These are phyloP conservation scores for Fusarium pseudonygamai DNA, from an alignment of 2,329 filamentous ascomycete species.

Conservation along the genomic window DNA sequence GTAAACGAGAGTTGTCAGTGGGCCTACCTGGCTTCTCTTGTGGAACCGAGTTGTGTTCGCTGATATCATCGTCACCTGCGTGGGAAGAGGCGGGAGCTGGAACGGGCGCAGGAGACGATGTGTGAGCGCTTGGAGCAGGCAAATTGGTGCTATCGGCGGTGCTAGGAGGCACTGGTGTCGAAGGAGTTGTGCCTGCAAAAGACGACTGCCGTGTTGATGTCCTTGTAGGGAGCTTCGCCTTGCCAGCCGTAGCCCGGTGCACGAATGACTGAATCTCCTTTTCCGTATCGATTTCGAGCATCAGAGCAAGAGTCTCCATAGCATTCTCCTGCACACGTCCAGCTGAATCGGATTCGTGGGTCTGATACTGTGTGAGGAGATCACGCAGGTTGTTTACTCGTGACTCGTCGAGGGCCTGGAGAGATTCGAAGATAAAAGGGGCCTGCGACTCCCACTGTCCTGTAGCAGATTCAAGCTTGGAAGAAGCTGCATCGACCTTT, in stretches of 20 bases:
- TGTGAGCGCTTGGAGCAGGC: conserved; percentile 17
- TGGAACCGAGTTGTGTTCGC: conserved; percentile 53
- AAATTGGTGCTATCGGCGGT: conserved; percentile 38
- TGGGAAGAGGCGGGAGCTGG: conserved; percentile 29
- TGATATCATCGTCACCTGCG: conserved; percentile 47
- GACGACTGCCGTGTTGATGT: conserved; percentile 55
- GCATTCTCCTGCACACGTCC: conserved; percentile 78
- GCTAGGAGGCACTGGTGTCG: conserved; percentile 41
- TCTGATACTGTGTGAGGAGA: conserved; percentile 90
- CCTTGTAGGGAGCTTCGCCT: conserved; percentile 49
- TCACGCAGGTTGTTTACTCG: conserved; percentile 91
- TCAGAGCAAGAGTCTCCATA: conserved; percentile 80
- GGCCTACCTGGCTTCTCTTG: conserved; percentile 51
- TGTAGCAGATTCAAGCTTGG: conserved; percentile 79
- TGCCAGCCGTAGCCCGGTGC: conserved; percentile 55
- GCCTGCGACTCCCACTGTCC: conserved; percentile 94
- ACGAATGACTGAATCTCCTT: conserved; percentile 85
- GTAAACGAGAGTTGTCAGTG: background rate
- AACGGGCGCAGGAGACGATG: conserved; percentile 17
- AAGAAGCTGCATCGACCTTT: conserved; percentile 79
- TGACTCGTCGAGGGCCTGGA: conserved; percentile 90
- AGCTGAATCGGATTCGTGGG: conserved; percentile 88
- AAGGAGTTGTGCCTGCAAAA: conserved; percentile 41
- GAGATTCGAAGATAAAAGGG: conserved; percentile 91
- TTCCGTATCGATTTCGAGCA: conserved; percentile 87